Evolutionary conservation across 2,329 filamentous ascomycete genomes (phyloP).

Genomic region (Sporothrix brasiliensis): DNA sequence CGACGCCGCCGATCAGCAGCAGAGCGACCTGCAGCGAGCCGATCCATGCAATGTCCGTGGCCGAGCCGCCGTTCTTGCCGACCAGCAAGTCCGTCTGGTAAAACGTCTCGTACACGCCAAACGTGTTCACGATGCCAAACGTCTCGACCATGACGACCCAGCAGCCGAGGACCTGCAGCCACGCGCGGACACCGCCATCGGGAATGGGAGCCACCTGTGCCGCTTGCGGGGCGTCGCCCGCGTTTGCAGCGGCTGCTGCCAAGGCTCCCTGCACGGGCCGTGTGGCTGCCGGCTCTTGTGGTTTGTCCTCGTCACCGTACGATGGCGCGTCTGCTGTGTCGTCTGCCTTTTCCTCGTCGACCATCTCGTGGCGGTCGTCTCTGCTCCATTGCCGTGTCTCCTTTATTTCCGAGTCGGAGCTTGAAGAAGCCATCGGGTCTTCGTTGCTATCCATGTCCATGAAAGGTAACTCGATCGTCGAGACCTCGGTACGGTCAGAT

Average conservation of each 20-base stretch:
- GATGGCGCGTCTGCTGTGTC: neutral
- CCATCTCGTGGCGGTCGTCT: neutral
- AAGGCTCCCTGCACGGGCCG: neutral
- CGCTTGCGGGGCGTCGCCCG: neutral
- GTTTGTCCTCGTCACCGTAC: neutral
- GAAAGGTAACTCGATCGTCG: no score
- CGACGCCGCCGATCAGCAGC: constrained; percentile 50
- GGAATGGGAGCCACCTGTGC: constrained; percentile 34
- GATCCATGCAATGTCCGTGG: constrained; percentile 44
- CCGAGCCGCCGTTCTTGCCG: constrained; percentile 35
- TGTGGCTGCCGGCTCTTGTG: neutral
- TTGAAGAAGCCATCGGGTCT: neutral
- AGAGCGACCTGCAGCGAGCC: constrained; percentile 49
- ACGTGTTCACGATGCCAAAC: constrained; percentile 50
- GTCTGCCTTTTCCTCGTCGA: constrained; percentile 24
- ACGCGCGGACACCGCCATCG: constrained; percentile 46
- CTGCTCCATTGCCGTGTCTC: neutral
- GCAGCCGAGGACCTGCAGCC: constrained; percentile 48
- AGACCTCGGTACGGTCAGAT: no score
- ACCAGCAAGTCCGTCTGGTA: constrained; percentile 47
- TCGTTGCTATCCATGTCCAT: neutral
- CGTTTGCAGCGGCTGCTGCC: neutral
- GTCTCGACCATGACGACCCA: constrained; percentile 45
- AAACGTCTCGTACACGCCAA: constrained; percentile 52
- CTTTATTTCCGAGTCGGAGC: constrained; percentile 11